phyloP scores from a whole-genome alignment of 805 yeast species.

The Zygosaccharomyces bailii region DNA sequence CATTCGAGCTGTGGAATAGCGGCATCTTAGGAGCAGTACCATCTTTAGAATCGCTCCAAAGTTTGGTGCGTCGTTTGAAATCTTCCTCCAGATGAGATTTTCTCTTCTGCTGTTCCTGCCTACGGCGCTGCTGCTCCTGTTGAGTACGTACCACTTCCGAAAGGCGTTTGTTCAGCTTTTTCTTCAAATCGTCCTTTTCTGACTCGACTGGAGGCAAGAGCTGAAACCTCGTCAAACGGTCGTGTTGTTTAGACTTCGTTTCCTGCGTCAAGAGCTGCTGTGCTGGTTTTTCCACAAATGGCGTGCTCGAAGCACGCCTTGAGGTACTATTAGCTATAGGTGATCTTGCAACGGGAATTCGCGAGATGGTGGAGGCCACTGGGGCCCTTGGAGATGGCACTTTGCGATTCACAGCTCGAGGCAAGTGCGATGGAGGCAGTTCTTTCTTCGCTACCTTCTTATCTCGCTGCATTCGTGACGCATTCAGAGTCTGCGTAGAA shows the following conservation, averaged over 20 bases:
- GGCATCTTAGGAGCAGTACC: neutral
- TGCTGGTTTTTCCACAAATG: neutral
- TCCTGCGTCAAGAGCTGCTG: neutral
- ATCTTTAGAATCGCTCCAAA: conserved; percentile 16
- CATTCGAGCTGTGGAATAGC: neutral
- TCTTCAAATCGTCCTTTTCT: conserved; percentile 28
- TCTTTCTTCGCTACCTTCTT: conserved; percentile 3
- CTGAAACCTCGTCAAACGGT: conserved; percentile 33
- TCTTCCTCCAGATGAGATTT: conserved; percentile 31
- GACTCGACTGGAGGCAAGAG: conserved; percentile 25
- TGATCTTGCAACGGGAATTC: neutral
- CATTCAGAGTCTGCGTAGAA: conserved; percentile 12
- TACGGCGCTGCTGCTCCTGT: conserved; percentile 29
- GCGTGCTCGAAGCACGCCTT: neutral
- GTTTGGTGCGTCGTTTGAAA: conserved; percentile 20
- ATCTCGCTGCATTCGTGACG: neutral
- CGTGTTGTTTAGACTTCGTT: conserved; percentile 13
- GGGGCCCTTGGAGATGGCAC: neutral
- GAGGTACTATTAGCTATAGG: neutral
- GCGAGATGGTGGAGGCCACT: neutral
- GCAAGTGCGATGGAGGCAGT: neutral
- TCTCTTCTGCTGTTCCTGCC: conserved; percentile 29
- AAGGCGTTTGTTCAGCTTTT: conserved; percentile 31
- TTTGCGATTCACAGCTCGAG: conserved; percentile 1
- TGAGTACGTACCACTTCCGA: conserved; percentile 34